Conservation (phyloP, 2,329 filamentous ascomycete genomes). For the Xylaria sp. region DNA sequence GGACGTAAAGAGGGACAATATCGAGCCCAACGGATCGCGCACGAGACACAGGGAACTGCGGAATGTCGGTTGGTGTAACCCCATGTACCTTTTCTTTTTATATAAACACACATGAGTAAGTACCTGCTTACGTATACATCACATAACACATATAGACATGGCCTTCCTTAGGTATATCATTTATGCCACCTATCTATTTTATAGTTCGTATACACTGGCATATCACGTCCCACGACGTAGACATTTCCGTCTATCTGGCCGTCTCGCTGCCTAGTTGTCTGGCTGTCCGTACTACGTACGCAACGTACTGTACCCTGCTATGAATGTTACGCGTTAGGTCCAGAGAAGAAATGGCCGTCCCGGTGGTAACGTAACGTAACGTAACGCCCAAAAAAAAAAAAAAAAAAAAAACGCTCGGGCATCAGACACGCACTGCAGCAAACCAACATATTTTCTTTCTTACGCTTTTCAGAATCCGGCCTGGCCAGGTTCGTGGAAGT, state of each 20-base stretch:
- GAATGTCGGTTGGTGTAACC: conserved; percentile 1
- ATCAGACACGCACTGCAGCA: not conserved
- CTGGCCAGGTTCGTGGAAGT: not conserved
- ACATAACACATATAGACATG: not conserved
- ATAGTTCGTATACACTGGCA: not conserved
- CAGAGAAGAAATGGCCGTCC: not conserved
- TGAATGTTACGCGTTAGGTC: too few relatives aligned
- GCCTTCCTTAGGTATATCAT: not conserved
- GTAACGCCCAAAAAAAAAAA: too few relatives aligned
- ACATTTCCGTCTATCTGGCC: too few relatives aligned
- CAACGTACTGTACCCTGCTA: too few relatives aligned
- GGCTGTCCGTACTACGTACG: not conserved
- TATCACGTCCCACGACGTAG: not conserved
- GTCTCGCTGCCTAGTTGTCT: too few relatives aligned
- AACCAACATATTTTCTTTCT: not conserved
- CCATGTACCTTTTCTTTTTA: not conserved
- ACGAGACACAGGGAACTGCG: not conserved
- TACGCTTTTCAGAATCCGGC: not conserved
- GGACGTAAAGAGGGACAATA: not conserved
- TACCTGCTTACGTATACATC: not conserved
- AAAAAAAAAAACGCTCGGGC: conserved; percentile 10
- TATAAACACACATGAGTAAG: conserved; percentile 4
- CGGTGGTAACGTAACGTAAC: not conserved
- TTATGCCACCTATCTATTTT: too few relatives aligned
- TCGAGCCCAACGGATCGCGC: conserved; percentile 3